Percentiles rank a stretch among this genome's conserved stretches.
Evolutionary conservation across 495 filamentous ascomycete genomes (phyloP).

Genomic region (Letharia columbiana): DNA sequence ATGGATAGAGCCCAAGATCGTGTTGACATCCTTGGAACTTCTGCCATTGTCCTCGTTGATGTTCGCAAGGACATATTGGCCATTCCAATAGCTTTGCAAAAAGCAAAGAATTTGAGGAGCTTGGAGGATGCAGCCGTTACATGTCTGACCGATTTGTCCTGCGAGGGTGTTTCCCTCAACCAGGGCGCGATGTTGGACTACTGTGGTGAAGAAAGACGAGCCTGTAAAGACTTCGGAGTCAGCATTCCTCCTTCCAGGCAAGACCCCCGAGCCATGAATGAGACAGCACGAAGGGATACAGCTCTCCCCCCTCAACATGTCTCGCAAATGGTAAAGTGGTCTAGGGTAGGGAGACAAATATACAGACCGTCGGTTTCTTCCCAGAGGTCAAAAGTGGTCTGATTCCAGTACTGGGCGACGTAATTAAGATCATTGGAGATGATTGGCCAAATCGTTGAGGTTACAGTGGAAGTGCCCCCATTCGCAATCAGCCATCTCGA

Average conservation of each 20-base stretch:
- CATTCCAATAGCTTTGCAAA: slow-evolving; percentile 41
- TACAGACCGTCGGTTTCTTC: slow-evolving; percentile 50
- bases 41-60: slow-evolving; percentile 35
- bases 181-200: slow-evolving; percentile 33
- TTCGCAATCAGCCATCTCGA: slow-evolving; percentile 35
- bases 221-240: slow-evolving; percentile 25
- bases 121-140: slow-evolving; percentile 38
- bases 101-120: slow-evolving; percentile 46
- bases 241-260: not conserved
- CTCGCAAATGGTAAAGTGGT: not conserved
- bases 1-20: slow-evolving; percentile 38
- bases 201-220: slow-evolving; percentile 53
- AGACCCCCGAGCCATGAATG: not conserved
- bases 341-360: slow-evolving; percentile 23
- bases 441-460: slow-evolving; percentile 42
- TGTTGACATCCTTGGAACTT: slow-evolving; percentile 41
- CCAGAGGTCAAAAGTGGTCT: slow-evolving; percentile 51
- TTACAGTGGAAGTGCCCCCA: slow-evolving; percentile 35
- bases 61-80: slow-evolving; percentile 37
- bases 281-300: not conserved
- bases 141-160: slow-evolving; percentile 25
- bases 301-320: not conserved
- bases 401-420: slow-evolving; percentile 62
- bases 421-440: slow-evolving; percentile 53
- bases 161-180: slow-evolving; percentile 12